Base-by-base conservation (phyloP, 1,139 yeast species). In the Taiozyma sp. region DNA sequence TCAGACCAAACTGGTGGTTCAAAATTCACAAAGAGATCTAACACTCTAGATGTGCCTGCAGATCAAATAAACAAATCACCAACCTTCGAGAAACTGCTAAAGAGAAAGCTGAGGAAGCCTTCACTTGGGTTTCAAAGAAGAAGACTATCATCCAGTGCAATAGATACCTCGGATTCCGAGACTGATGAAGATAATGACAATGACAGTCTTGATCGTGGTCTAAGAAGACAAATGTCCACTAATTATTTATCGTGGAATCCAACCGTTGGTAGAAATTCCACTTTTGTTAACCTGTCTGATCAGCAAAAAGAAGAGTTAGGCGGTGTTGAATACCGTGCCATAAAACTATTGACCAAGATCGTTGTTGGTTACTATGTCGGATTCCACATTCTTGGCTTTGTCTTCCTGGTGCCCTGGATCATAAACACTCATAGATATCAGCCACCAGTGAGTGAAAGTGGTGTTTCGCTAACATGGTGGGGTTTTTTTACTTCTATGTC, bases 291-390 rank as follows among this genome's bases (percentile, higher is more conserved):
- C 32, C 69, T 93, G 50, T 82, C 88, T 2, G 89, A 83, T 30
- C 85, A 80, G 26, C 98, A 95, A 66, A 89, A 89, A 61, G 95
- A 87, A 53, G 99, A 93, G 66, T 70, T 93, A 44, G 99, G 99
- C 35, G 99, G 99, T 49, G 97, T 93, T 11, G 99, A 93, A 64
- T 95, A 93, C 64, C 78, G 98, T 47, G 90, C 99, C 0, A 77
- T 88, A 50, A 89, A 89, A 62, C 70, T 90, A 13, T 71, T 93
- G 51, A 81, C 88, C 50, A 80, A 79, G 59, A 80, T 93, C 45
- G 70, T 93, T 26, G 66, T 83, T 2, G 51, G 66, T 2, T 93
- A 88, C 65, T 90, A 87, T 61, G 57, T 89, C 50, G 96, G 96
- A 0, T 82, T 88, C 62, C 91, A 85, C 61, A 54, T 88, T 4